Conservation (phyloP, 441 rosid genomes). For the Breynia disticha region DNA sequence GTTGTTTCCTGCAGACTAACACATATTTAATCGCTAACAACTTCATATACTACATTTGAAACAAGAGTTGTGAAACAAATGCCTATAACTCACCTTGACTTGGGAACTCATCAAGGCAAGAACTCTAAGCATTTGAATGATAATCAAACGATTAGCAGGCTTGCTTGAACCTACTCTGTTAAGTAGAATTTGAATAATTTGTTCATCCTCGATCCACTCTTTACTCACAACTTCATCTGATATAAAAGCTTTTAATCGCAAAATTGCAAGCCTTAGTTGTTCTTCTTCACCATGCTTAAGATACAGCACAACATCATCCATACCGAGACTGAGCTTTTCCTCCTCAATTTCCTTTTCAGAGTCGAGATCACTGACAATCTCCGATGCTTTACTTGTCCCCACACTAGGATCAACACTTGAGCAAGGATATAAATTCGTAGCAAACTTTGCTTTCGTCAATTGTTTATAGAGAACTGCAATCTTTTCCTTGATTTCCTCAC, state of each 20-base stretch:
- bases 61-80: neutral
- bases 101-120: slow-evolving; percentile 31
- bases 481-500: slow-evolving; percentile 30
- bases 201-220: slow-evolving; percentile 45
- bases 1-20: slow-evolving; percentile 48
- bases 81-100: slow-evolving; percentile 35
- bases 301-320: slow-evolving; percentile 40
- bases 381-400: slow-evolving; percentile 23
- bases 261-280: slow-evolving; percentile 34
- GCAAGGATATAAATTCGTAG: slow-evolving; percentile 13
- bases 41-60: neutral
- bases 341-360: slow-evolving; percentile 35
- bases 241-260: slow-evolving; percentile 23
- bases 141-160: slow-evolving; percentile 29
- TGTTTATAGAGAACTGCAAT: slow-evolving; percentile 38
- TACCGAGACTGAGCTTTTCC: slow-evolving; percentile 27
- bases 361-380: slow-evolving; percentile 27
- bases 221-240: slow-evolving; percentile 18
- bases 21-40: slow-evolving; percentile 15
- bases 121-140: slow-evolving; percentile 32
- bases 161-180: slow-evolving; percentile 32
- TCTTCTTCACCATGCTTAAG: slow-evolving; percentile 50
- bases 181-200: slow-evolving; percentile 29
- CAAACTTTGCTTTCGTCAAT: slow-evolving; percentile 41
- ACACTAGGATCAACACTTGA: slow-evolving; percentile 13